Percentiles rank a stretch among this genome's conserved stretches.
Evolutionary conservation across 352 stramenopile species (phyloP).

Genomic region (Pythium inflatum): DNA sequence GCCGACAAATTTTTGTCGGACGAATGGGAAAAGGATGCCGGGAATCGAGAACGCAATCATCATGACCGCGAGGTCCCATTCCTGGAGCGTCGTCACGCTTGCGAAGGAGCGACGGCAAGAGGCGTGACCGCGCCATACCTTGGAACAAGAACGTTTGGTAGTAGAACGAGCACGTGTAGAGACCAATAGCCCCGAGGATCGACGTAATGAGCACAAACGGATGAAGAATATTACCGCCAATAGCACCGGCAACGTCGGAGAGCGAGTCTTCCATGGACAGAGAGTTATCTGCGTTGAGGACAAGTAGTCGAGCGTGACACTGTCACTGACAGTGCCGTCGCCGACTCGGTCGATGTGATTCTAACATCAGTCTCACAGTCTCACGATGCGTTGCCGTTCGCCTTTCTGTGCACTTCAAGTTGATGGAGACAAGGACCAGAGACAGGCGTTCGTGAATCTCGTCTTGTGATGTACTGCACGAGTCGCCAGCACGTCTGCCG

Average conservation of each 20-base stretch:
- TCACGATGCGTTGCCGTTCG: no score
- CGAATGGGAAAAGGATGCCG: neutral
- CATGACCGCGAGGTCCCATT: conserved; percentile 14
- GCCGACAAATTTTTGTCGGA: neutral
- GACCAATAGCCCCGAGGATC: conserved; percentile 68
- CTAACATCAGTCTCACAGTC: no score
- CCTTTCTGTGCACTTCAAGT: no score
- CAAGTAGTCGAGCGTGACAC: no score
- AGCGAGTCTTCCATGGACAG: conserved; percentile 27
- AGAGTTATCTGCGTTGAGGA: no score
- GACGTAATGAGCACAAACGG: conserved; percentile 50
- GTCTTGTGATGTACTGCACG: no score
- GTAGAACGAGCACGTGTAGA: conserved; percentile 89
- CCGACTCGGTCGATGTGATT: no score
- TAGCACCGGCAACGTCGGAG: conserved; percentile 14
- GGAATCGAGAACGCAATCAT: conserved; percentile 11
- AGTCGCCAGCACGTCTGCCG: no score
- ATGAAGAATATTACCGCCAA: conserved; percentile 72
- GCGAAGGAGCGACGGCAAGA: conserved; percentile 73
- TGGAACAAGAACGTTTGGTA: conserved; percentile 83
- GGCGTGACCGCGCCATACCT: conserved; percentile 60
- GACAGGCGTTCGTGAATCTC: no score
- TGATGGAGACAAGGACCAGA: no score
- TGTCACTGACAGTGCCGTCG: no score
- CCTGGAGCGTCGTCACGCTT: conserved; percentile 31